Base-by-base conservation (phyloP, 2,329 filamentous ascomycete genomes). In the Clonostachys rhizophaga region DNA sequence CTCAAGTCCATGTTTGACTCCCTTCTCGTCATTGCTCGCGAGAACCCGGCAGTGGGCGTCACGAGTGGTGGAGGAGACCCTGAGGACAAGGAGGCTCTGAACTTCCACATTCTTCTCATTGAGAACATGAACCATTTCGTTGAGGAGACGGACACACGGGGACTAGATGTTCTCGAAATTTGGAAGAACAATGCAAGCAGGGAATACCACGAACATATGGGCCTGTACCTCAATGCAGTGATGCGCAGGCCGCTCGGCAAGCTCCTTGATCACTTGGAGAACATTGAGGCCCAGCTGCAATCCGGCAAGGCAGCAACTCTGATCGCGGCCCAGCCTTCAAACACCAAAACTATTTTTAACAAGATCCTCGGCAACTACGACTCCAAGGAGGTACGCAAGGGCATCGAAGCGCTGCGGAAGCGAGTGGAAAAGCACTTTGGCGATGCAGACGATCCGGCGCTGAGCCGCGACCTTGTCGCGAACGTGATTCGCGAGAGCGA, bases 61-160 rank as follows among this genome's bases (percentile, higher is more conserved):
- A 66, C 62, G 16, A 66, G 56, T 47, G 69, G 69, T 40, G 64
- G 70, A 12, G 71, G 72, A 12, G 79, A 83, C 54, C 78, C 78
- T 2, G 94, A 97, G 64, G 94, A 97, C 62, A 97, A 99, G 69
- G 91, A 96, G 65, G 89, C 91, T 6, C 79, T 99, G 50, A 97
- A 97, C 69, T 96, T 95, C 69, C 91, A 97, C 66, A 96, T 99
- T 58, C 78, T 97, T 34, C 78, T 97, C 46, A 97, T 99, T 55
- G 92, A 99, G 67, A 99, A 99, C 66, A 96, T 96, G 91, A 95
- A 96, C 61, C 91, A 96, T 67, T 97, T 95, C 68, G 75, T 94
- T 11, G 91, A 97, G 63, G 91, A 96, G 65, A 87, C 95, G 9
- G 89, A 95, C 55, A 76, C 86, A 14, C 79, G 82, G 16, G 78